Base-by-base conservation (phyloP, 257 asterid genomes). In the Avicennia marina region DNA sequence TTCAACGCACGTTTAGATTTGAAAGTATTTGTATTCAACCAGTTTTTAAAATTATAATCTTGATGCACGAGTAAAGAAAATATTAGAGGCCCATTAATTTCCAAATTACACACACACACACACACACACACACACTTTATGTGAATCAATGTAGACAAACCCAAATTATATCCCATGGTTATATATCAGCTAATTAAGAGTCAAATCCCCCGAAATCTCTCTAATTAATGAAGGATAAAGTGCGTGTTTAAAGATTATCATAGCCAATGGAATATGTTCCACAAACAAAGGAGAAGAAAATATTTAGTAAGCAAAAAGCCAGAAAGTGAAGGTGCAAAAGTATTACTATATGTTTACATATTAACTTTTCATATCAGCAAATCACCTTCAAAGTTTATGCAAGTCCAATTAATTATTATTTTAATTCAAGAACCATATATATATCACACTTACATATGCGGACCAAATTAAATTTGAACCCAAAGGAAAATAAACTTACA, bases 341-440 rank as follows among this genome's bases (percentile, higher is more conserved):
- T 25, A 26, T 24, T 6, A 12, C 0, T 22, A 11, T n/a, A 2
- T 2, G 2, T 39, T 39, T 31, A 31, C 0, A 1, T 49, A n/a
- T 49, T 24, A 25, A 25, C 55, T 24, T 49, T 11, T 19, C 53
- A 43, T 55, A 55, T 32, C 39, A 6, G 32, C 62, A 42, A 46
- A 58, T 27, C 52, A 58, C 67, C 64, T 58, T 50, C 11, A 63
- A 72, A 56, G 60, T 39, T 43, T 7, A n/a, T 1, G 32, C 32
- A 50, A 7, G 60, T 65, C 63, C 38, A 24, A 44, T 50, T 69
- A 55, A 64, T 65, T 47, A 22, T n/a, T 50, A 15, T 60, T 50
- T 56, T 6, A 41, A n/a, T n/a, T n/a, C n/a, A 20, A 18, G 15
- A 45, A 66, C 22, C 15, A 19, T 18, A 41, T 4, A 21, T 8